phyloP scores from a whole-genome alignment of 2,329 filamentous ascomycete genomes.

The Elsinoe necatrix region DNA sequence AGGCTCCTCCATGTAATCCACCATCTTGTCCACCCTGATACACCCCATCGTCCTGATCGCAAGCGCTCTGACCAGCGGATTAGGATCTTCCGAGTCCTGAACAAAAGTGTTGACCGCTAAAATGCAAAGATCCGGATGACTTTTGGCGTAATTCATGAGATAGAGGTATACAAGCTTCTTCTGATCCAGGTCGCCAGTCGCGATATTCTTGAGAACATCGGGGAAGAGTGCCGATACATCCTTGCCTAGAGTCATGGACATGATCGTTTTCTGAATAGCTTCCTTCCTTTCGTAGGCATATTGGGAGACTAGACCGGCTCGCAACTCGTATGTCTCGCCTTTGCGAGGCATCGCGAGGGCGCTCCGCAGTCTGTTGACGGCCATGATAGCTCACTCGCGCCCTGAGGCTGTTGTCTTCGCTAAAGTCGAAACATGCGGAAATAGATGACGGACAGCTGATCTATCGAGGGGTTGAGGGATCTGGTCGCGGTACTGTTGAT shows the following conservation, averaged over 20 bases:
- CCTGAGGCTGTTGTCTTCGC: not conserved
- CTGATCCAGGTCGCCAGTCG: conserved; percentile 86
- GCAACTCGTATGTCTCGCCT: conserved; percentile 95
- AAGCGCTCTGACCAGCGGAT: conserved; percentile 86
- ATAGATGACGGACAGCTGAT: not conserved
- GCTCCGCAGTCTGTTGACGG: conserved; percentile 90
- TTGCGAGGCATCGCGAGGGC: conserved; percentile 90
- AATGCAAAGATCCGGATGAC: conserved; percentile 95
- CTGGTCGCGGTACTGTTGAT: not conserved
- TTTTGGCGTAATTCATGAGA: conserved; percentile 99
- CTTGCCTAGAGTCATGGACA: conserved; percentile 99
- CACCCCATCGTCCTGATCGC: conserved; percentile 98
- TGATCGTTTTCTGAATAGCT: conserved; percentile 98
- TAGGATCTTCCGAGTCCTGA: conserved; percentile 97
- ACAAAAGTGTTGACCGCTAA: conserved; percentile 98
- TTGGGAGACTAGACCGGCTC: conserved; percentile 89
- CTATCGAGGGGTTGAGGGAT: not conserved
- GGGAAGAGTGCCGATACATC: conserved; percentile 96
- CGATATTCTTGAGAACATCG: conserved; percentile 97
- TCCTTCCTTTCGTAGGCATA: conserved; percentile 99
- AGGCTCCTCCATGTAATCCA: conserved; percentile 99
- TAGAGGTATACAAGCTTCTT: conserved; percentile 99
- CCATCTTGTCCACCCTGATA: conserved; percentile 97
- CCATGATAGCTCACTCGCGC: conserved; percentile 49
- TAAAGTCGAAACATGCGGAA: conserved; percentile 13